Evolutionary conservation across 192 early-diverging fungal species (phyloP).

Genomic region (Backusella tarrabulga): DNA sequence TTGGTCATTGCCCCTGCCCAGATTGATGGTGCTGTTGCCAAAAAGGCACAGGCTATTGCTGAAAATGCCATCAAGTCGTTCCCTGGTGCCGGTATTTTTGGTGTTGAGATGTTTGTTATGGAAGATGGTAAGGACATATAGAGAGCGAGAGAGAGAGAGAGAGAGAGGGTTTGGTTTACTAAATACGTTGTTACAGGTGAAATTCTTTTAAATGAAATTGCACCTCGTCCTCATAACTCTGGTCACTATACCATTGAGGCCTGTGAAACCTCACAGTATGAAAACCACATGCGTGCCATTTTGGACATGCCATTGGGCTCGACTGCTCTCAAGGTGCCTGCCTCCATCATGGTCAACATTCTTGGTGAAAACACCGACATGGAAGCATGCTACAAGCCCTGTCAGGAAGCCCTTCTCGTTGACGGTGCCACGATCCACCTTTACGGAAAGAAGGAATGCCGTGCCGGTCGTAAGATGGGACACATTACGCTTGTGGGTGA

Average conservation of each 20-base stretch:
- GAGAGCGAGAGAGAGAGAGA: too few species aligned
- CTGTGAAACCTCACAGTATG: conserved; percentile 96
- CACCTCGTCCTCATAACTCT: conserved; percentile 98
- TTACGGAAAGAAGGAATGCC: conserved; percentile 92
- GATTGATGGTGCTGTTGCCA: conserved; percentile 76
- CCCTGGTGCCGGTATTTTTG: conserved; percentile 90
- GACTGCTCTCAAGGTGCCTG: conserved; percentile 86
- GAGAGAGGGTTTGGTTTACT: neutral
- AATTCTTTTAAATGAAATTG: conserved; percentile 95
- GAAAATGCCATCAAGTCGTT: conserved; percentile 79
- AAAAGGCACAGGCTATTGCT: conserved; percentile 77
- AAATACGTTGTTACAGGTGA: conserved; percentile 41
- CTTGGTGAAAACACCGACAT: conserved; percentile 70
- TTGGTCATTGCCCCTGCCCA: conserved; percentile 96
- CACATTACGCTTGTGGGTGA: conserved; percentile 94
- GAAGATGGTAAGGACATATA: conserved; percentile 61
- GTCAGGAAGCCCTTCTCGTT: conserved; percentile 67
- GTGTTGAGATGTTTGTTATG: conserved; percentile 97
- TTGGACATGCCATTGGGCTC: conserved; percentile 88
- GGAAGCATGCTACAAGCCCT: conserved; percentile 63
- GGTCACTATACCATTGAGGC: conserved; percentile 99
- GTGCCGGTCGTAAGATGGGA: conserved; percentile 94
- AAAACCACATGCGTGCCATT: conserved; percentile 90
- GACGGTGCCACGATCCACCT: conserved; percentile 90
- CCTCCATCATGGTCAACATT: conserved; percentile 94